Conservation (phyloP, 2,329 filamentous ascomycete genomes). For the Trichoderma koningiopsis region DNA sequence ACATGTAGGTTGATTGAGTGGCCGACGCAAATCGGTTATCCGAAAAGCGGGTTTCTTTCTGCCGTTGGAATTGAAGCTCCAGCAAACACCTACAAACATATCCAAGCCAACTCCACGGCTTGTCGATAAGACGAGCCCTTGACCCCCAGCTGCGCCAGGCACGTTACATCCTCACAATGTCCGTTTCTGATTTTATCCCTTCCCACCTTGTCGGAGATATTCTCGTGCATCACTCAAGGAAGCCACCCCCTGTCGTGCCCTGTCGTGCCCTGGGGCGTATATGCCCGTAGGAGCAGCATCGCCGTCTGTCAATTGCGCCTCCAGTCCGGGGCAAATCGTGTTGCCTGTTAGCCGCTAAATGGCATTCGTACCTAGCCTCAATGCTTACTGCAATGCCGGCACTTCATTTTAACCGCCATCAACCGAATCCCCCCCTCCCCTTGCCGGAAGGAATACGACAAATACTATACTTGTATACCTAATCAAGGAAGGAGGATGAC, state of each 20-base stretch:
- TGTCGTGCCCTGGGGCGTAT: not conserved
- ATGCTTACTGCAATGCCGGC: slow-evolving; percentile 19
- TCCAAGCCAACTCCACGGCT: not conserved
- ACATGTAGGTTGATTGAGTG: not conserved
- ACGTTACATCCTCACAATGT: not conserved
- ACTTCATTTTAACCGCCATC: slow-evolving; percentile 1
- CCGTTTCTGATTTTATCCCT: not conserved
- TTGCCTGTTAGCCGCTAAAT: not conserved
- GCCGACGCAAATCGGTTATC: not conserved
- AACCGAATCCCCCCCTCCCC: not conserved
- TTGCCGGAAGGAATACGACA: not conserved
- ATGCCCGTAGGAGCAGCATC: not conserved
- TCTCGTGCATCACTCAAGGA: not conserved
- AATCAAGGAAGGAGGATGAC: not conserved
- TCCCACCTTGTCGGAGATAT: not conserved
- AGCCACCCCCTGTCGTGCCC: not conserved
- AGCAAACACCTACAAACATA: not conserved
- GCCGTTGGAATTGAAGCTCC: not conserved
- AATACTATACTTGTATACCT: no score
- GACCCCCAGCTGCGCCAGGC: not conserved
- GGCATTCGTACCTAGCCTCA: not conserved
- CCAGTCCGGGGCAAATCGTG: slow-evolving; percentile 11
- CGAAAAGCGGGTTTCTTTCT: not conserved
- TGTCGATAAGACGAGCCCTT: slow-evolving; percentile 6
- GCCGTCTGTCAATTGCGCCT: not conserved